Percentiles rank a stretch among this genome's conserved stretches.
Evolutionary conservation across 2,329 filamentous ascomycete genomes (phyloP).

Genomic region (Microdochium trichocladiopsis): DNA sequence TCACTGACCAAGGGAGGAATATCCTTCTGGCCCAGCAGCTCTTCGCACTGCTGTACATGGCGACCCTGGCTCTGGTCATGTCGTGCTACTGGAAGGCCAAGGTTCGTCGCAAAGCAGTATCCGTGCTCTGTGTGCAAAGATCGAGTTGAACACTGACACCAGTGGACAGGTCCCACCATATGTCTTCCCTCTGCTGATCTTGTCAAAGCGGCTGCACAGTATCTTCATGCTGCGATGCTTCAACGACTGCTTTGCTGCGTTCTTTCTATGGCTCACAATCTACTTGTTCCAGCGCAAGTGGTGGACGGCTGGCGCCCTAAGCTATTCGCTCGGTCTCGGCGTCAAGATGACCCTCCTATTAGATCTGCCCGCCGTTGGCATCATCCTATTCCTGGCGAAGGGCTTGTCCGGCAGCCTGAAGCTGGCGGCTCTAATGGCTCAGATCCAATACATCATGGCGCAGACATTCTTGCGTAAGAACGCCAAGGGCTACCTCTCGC

Average conservation of each 20-base stretch:
- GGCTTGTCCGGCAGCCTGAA: conserved; percentile 60
- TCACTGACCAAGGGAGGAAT: conserved; percentile 71
- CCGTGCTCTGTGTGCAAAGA: background rate
- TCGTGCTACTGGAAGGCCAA: conserved; percentile 71
- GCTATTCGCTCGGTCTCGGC: conserved; percentile 75
- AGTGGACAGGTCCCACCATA: conserved; percentile 67
- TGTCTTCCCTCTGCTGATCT: conserved; percentile 73
- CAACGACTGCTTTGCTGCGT: conserved; percentile 86
- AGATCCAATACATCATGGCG: conserved; percentile 65
- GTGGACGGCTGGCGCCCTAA: conserved; percentile 66
- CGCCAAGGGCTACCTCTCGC: conserved; percentile 63
- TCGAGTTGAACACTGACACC: background rate
- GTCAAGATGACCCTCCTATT: conserved; percentile 93
- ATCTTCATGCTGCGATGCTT: conserved; percentile 90
- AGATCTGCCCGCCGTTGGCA: conserved; percentile 70
- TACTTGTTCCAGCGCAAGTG: conserved; percentile 66
- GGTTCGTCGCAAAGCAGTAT: conserved; percentile 31
- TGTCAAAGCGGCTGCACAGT: conserved; percentile 90
- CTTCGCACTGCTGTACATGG: conserved; percentile 75
- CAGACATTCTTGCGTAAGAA: conserved; percentile 64
- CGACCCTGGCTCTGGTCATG: conserved; percentile 70
- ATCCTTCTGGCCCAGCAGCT: conserved; percentile 76
- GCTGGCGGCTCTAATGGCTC: conserved; percentile 63
- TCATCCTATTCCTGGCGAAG: conserved; percentile 67
- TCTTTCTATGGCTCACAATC: conserved; percentile 79